These are phyloP conservation scores for Diaporthe ilicicola DNA, from an alignment of 2,329 filamentous ascomycete genomes.

Conservation along the genomic window DNA sequence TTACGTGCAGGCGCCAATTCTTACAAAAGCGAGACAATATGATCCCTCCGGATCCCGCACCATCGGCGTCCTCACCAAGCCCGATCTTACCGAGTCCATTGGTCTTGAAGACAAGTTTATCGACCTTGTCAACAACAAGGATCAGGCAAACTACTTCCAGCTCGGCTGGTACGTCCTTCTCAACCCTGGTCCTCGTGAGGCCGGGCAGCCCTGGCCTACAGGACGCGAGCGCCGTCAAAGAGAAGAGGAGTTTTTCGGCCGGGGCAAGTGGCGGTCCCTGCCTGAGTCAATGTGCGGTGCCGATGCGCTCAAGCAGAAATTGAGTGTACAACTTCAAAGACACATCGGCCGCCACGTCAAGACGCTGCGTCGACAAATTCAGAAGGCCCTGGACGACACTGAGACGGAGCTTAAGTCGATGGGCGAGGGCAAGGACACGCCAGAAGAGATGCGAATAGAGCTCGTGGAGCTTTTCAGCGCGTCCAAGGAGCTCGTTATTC, in stretches of 20 bases:
- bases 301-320: slow-evolving; percentile 54
- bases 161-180: slow-evolving; percentile 62
- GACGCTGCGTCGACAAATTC: slow-evolving; percentile 58
- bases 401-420: slow-evolving; percentile 59
- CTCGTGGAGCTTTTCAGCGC: slow-evolving; percentile 62
- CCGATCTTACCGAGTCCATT: slow-evolving; percentile 61
- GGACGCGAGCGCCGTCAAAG: slow-evolving; percentile 50
- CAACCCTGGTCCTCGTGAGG: slow-evolving; percentile 54
- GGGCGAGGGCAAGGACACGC: slow-evolving; percentile 59
- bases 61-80: slow-evolving; percentile 62
- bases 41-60: slow-evolving; percentile 58
- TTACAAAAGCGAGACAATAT: slow-evolving; percentile 59
- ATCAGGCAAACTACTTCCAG: slow-evolving; percentile 58
- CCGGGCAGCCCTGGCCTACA: slow-evolving; percentile 54
- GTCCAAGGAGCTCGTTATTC: slow-evolving; percentile 62
- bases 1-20: slow-evolving; percentile 61
- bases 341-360: slow-evolving; percentile 63
- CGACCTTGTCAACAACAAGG: slow-evolving; percentile 60
- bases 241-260: slow-evolving; percentile 59
- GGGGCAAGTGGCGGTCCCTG: slow-evolving; percentile 57
- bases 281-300: slow-evolving; percentile 58
- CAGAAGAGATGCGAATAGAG: slow-evolving; percentile 62
- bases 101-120: slow-evolving; percentile 63
- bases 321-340: slow-evolving; percentile 59
- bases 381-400: slow-evolving; percentile 57